Evolutionary conservation across 176 grass and related monocot species (phyloP).

Genomic region (Raddia guianensis): DNA sequence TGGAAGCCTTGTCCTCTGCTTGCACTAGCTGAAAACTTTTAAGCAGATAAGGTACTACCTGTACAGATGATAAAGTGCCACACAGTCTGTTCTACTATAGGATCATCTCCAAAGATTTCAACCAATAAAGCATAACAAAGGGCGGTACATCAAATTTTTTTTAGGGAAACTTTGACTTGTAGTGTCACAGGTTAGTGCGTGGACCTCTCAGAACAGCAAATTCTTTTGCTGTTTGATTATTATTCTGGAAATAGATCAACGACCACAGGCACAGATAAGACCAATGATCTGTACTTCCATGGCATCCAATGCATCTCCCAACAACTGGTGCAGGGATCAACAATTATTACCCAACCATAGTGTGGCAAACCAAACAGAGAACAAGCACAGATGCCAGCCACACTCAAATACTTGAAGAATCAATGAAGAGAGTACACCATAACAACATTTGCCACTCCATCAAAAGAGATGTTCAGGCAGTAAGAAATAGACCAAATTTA

Average conservation of each 20-base stretch:
- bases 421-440: constrained; percentile 27
- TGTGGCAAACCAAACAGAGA: constrained; percentile 20
- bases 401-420: constrained; percentile 30
- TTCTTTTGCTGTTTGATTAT: constrained; percentile 34
- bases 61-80: constrained; percentile 28
- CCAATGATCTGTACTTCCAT: constrained; percentile 53
- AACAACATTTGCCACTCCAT: constrained; percentile 14
- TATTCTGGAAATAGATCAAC: constrained; percentile 30
- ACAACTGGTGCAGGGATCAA: constrained; percentile 33
- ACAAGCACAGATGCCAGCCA: constrained; percentile 31
- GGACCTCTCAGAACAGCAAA: constrained; percentile 20
- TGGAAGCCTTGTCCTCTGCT: constrained; percentile 35
- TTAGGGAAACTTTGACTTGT: constrained; percentile 22
- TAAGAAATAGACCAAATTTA: constrained; percentile 19
- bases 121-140: background rate
- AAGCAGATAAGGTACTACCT: constrained; percentile 14
- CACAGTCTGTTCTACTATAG: constrained; percentile 28
- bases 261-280: constrained; percentile 44
- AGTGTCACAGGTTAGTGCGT: constrained; percentile 17
- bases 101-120: constrained; percentile 30
- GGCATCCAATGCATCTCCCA: constrained; percentile 56
- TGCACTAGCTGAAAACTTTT: constrained; percentile 23
- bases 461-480: background rate
- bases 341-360: constrained; percentile 42
- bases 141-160: constrained; percentile 27